A percentile compares a stretch with the other conserved stretches of the same genome.
phyloP scores from a whole-genome alignment of 2,329 filamentous ascomycete species.

The Ophiostoma sp. region DNA sequence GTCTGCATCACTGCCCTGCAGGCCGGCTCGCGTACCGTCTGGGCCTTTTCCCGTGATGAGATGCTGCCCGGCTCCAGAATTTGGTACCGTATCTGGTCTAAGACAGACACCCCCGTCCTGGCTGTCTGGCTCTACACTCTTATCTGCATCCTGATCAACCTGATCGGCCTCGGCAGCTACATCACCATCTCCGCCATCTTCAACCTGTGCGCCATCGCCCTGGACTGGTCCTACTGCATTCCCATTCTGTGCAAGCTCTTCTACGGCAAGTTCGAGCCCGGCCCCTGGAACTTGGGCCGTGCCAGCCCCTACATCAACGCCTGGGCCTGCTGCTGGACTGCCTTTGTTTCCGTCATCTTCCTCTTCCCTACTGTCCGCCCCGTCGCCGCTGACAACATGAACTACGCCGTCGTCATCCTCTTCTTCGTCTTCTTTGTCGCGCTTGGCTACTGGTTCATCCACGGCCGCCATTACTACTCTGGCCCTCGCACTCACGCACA shows the following conservation, averaged over 20 bases:
- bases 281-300: conserved; percentile 48
- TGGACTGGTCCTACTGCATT: conserved; percentile 53
- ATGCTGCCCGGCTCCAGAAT: conserved; percentile 44
- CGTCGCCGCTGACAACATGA: conserved; percentile 47
- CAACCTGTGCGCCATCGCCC: conserved; percentile 50
- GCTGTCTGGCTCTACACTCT: conserved; percentile 53
- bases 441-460: conserved; percentile 42
- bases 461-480: conserved; percentile 44
- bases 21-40: conserved; percentile 49
- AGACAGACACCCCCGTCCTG: conserved; percentile 48
- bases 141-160: conserved; percentile 53
- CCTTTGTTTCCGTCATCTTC: conserved; percentile 51
- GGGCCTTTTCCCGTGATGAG: conserved; percentile 51
- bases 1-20: conserved; percentile 55
- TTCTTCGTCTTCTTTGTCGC: conserved; percentile 43
- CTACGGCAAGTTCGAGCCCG: conserved; percentile 45
- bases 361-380: conserved; percentile 47
- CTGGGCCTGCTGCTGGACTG: conserved; percentile 48
- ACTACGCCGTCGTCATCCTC: conserved; percentile 50
- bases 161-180: conserved; percentile 53
- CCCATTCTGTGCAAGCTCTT: conserved; percentile 50
- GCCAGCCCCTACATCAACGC: conserved; percentile 40
- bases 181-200: conserved; percentile 50
- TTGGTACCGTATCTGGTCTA: conserved; percentile 46
- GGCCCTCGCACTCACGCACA: conserved; percentile 39